Conservation (phyloP, 768 basidiomycete genomes). For the Amanita thiersii region DNA sequence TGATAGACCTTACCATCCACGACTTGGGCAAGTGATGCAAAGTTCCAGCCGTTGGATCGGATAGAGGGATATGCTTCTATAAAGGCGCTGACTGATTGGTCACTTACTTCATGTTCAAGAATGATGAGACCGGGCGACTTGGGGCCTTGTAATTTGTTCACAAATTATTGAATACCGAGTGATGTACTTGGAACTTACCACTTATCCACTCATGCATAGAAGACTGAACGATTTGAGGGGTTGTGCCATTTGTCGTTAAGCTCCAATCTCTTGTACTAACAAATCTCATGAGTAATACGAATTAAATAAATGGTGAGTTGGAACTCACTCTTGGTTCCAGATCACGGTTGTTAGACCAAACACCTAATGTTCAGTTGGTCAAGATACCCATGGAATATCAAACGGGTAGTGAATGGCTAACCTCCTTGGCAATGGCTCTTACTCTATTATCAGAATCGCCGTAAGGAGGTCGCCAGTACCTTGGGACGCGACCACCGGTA, state of each 20-base stretch:
- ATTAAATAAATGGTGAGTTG: constrained; percentile 15
- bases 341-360: constrained; percentile 80
- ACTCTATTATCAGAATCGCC: constrained; percentile 83
- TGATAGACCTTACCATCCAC: constrained; percentile 34
- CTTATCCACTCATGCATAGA: constrained; percentile 51
- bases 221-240: constrained; percentile 33
- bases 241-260: constrained; percentile 36
- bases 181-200: constrained; percentile 23
- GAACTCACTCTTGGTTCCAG: constrained; percentile 82
- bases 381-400: no score
- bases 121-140: constrained; percentile 75
- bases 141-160: constrained; percentile 29
- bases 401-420: constrained; percentile 20
- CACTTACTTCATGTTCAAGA: constrained; percentile 76
- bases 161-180: background rate
- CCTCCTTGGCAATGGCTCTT: constrained; percentile 74
- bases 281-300: background rate
- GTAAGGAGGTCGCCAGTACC: constrained; percentile 85
- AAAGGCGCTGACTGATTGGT: constrained; percentile 57
- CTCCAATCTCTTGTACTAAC: constrained; percentile 73
- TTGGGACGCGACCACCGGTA: constrained; percentile 61
- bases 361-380: constrained; percentile 19
- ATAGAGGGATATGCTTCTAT: constrained; percentile 58
- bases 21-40: constrained; percentile 44
- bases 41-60: constrained; percentile 62